Base-by-base conservation (phyloP, 2,329 filamentous ascomycete genomes). In the Knufia fluminis region DNA sequence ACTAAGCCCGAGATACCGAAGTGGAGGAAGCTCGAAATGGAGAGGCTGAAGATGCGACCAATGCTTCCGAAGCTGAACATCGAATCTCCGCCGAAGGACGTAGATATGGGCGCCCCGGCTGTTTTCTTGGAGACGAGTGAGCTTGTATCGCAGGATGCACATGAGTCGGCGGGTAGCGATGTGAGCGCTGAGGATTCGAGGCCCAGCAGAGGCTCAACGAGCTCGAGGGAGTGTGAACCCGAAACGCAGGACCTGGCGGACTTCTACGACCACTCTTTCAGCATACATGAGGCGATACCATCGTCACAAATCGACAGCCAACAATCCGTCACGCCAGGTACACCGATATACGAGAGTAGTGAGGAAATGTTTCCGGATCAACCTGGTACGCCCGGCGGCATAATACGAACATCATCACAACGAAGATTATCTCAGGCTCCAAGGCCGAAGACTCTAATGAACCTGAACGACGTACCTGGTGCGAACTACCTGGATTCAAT, bases 221-320 rank as follows among this genome's bases (percentile, higher is more conserved):
- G 54, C 12, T 52, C 55, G 67, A 16, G 42, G 24, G 42, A 45
- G 17, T 49, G 43, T 43, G 46, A 49, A 19, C 38, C 39, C 17
- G 46, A 49, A 24, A 49, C 38, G 42, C 69, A 70, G 7, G 63
- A 62, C 2, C 65, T 82, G 2, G 76, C 78, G 2, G 75, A 82
- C 50, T 94, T 92, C 63, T 85, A 87, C 59, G 79, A 92, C 55
- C 80, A 91, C 59, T 92, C 87, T 0, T 75, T 94, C 43, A 77
- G 80, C 1, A 68, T 83, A 12, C 80, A 94, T 61, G 75, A 86
- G 54, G 77, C 80, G 12, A 65, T 84, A 3, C 66, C 76, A 1
- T 84, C 81, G 0, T 85, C 82, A 1, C 77, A 84, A 52, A 68
- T 58, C 8, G 38, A 33, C 2, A 82, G 16, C 61, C 62, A 45